A percentile compares a stretch with the other conserved stretches of the same genome.
phyloP scores from a whole-genome alignment of 805 yeast species.

The Yarrowia yakushimensis region DNA sequence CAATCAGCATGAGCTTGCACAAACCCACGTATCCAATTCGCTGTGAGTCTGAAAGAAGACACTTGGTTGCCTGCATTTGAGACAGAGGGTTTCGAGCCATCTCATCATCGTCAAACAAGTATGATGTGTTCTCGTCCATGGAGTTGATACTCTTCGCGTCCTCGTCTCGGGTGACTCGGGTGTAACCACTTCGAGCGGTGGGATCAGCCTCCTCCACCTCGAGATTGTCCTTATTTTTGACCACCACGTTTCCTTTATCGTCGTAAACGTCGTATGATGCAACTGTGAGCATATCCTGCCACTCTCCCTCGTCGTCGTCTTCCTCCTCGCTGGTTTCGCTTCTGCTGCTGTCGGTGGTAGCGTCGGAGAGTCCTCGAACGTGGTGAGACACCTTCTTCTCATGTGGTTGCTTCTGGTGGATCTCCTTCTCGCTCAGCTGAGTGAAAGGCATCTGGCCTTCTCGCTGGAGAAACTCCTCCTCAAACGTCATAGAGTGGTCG shows the following conservation, averaged over 20 bases:
- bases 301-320: conserved; percentile 40
- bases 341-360: not conserved
- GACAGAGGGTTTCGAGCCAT: conserved; percentile 49
- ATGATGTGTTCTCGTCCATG: conserved; percentile 54
- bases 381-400: conserved; percentile 22
- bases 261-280: conserved; percentile 76
- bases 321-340: conserved; percentile 12
- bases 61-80: conserved; percentile 75
- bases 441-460: conserved; percentile 19
- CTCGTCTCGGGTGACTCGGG: conserved; percentile 81
- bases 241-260: conserved; percentile 52
- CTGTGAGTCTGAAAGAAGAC: conserved; percentile 76
- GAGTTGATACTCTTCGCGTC: conserved; percentile 64
- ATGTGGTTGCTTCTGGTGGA: conserved; percentile 12
- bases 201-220: conserved; percentile 36
- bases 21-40: conserved; percentile 90
- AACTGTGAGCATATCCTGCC: conserved; percentile 87
- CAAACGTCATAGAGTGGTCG: conserved; percentile 1
- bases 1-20: conserved; percentile 67
- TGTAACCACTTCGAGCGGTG: conserved; percentile 66
- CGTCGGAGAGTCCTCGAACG: not conserved
- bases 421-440: conserved; percentile 4
- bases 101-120: conserved; percentile 48
- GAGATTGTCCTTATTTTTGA: conserved; percentile 31
- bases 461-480: conserved; percentile 12